A percentile compares a stretch with the other conserved stretches of the same genome.
Evolutionary conservation across 2,329 filamentous ascomycete species (phyloP).

Genomic region (Trichophyton mentagrophytes): DNA sequence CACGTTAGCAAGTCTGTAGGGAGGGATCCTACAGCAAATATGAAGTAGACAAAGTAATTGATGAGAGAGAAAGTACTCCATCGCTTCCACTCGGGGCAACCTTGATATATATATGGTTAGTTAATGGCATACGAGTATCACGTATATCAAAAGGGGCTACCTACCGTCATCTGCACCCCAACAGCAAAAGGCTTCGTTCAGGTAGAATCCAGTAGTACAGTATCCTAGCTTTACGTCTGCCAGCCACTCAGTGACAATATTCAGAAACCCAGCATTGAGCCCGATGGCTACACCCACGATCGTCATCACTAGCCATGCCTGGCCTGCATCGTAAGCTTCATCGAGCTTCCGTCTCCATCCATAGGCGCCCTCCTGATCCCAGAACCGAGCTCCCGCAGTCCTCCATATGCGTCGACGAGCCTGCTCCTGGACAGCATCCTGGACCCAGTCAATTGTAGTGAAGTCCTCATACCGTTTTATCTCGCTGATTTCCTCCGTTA

Average conservation of each 20-base stretch:
- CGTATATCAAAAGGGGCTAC: constrained; percentile 11
- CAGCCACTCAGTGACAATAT: constrained; percentile 94
- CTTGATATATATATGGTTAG: constrained; percentile 27
- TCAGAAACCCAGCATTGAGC: constrained; percentile 80
- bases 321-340: constrained; percentile 87
- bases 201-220: constrained; percentile 87
- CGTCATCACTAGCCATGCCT: constrained; percentile 95
- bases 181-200: constrained; percentile 96
- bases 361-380: constrained; percentile 53
- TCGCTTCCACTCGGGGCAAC: constrained; percentile 74
- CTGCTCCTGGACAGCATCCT: constrained; percentile 88
- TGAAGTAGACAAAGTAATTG: constrained; percentile 80
- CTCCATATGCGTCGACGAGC: constrained; percentile 63
- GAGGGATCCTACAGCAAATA: constrained; percentile 54
- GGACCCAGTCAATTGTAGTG: constrained; percentile 92
- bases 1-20: neutral
- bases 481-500: constrained; percentile 90
- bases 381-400: constrained; percentile 58
- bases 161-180: constrained; percentile 82
- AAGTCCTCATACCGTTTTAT: constrained; percentile 99
- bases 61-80: constrained; percentile 69
- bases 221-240: constrained; percentile 93
- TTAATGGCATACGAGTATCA: constrained; percentile 3
- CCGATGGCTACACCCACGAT: constrained; percentile 86
- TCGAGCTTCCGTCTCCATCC: constrained; percentile 71